These are phyloP conservation scores for Stylonectria norvegica DNA, from an alignment of 2,329 filamentous ascomycete species.

Conservation along the genomic window DNA sequence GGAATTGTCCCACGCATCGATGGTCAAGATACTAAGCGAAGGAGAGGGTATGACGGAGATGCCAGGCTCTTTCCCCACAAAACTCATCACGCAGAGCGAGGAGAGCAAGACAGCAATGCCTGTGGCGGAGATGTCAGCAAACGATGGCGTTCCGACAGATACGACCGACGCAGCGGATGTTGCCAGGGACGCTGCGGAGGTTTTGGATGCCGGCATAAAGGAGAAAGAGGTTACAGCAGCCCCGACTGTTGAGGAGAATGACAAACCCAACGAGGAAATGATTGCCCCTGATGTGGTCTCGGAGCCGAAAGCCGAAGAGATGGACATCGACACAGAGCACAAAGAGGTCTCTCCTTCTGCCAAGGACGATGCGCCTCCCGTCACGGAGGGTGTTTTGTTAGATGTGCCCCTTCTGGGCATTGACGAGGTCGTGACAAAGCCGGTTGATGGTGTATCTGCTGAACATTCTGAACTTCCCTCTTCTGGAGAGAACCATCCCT, in stretches of 20 bases:
- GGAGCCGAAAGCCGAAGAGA: constrained; percentile 40
- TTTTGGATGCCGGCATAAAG: not conserved
- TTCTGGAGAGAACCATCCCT: constrained; percentile 2
- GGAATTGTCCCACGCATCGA: constrained; percentile 46
- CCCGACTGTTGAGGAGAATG: not conserved
- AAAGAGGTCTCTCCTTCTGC: too few relatives aligned
- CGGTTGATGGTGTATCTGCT: too few relatives aligned
- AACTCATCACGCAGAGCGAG: not conserved
- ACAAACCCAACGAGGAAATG: constrained; percentile 1
- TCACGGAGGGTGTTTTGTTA: too few relatives aligned
- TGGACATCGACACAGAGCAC: constrained; percentile 38
- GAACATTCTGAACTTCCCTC: too few relatives aligned
- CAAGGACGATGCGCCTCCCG: not conserved
- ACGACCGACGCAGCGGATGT: constrained; percentile 15
- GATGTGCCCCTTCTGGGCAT: too few relatives aligned
- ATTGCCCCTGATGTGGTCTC: constrained; percentile 14
- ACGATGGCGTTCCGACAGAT: constrained; percentile 21
- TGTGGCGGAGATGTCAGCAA: constrained; percentile 4
- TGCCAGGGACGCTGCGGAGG: constrained; percentile 3
- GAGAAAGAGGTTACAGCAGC: not conserved
- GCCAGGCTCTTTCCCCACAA: constrained; percentile 39
- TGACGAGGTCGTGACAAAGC: too few relatives aligned
- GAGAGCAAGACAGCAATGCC: constrained; percentile 2
- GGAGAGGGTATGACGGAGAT: constrained; percentile 42
- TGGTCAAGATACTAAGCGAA: constrained; percentile 46